Base-by-base conservation (phyloP, 805 yeast species). In the Nakazawaea populi region DNA sequence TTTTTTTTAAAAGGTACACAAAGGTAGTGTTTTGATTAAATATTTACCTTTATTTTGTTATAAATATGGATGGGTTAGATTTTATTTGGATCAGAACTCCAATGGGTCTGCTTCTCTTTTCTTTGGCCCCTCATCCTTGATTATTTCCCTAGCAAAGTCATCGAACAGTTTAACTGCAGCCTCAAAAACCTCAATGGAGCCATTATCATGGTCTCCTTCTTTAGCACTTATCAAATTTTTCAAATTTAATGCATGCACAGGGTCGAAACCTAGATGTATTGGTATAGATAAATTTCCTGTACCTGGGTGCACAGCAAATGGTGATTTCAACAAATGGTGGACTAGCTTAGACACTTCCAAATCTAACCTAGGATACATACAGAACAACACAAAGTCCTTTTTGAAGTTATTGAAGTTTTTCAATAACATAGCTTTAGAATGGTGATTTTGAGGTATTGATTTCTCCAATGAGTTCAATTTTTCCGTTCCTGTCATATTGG, bases 271-370 rank as follows among this genome's bases (percentile, higher is more conserved):
- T 39, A 69, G 62, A 58, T 80, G 82, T 55, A 80, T 85, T 0
- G 98, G 97, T 6, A 94, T 96, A 79, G 98, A 94, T 3, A 94
- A 87, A 60, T 88, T 86, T 6, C 97, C 97, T 0, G 99, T 94
- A 2, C 89, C 84, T 1, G 99, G 99, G 66, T 94, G 99, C 42
- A 94, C 83, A 71, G 98, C 92, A 65, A 94, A 94, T 14, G 99
- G 99, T 1, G 97, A 87, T 64, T 94, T 94, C 59, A 94, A 77
- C 68, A 94, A 82, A 72, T 94, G 99, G 69, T 84, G 89, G 61
- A 91, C 75, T 64, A 87, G 94, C 57, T 85, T 79, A 6, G 98
- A 87, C 36, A 94, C 99, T 66, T 91, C 96, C 46, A 87, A 83
- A 78, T 94, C 99, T 54, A 94, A 74, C 60, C 96, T 78, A 42